These are phyloP conservation scores for Suillus bovinus DNA, from an alignment of 768 basidiomycete species.

Conservation along the genomic window DNA sequence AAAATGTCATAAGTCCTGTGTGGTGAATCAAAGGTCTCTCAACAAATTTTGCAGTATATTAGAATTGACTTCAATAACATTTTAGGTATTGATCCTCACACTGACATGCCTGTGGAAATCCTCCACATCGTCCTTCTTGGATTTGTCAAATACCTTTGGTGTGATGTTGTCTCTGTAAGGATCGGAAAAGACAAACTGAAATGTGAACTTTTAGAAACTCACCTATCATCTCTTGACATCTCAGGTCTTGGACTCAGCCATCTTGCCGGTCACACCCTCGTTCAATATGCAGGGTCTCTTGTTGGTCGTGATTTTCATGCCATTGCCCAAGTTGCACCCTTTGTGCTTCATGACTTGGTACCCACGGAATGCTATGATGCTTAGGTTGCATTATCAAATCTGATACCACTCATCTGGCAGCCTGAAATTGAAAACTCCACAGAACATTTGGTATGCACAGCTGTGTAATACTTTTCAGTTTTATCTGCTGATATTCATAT, in stretches of 20 bases:
- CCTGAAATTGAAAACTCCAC: slow-evolving; percentile 37
- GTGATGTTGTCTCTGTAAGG: slow-evolving; percentile 11
- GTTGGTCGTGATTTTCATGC: slow-evolving; percentile 22
- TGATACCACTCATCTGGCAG: slow-evolving; percentile 42
- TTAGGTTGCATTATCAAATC: slow-evolving; percentile 35
- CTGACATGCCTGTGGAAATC: slow-evolving; percentile 24
- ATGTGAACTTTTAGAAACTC: slow-evolving; percentile 6
- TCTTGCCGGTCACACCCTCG: slow-evolving; percentile 15
- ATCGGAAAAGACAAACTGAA: slow-evolving; percentile 9
- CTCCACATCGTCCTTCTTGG: slow-evolving; percentile 24
- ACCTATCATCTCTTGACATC: slow-evolving; percentile 12
- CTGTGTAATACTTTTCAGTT: slow-evolving; percentile 12
- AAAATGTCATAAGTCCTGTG: slow-evolving; percentile 14
- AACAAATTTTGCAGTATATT: neutral
- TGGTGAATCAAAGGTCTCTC: slow-evolving; percentile 12
- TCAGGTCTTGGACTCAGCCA: slow-evolving; percentile 14
- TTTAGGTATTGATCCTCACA: slow-evolving; percentile 20
- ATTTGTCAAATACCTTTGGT: slow-evolving; percentile 26
- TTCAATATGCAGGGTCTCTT: slow-evolving; percentile 22
- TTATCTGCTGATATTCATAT: slow-evolving; percentile 4
- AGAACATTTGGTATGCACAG: slow-evolving; percentile 29
- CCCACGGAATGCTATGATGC: slow-evolving; percentile 22
- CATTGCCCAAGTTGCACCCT: slow-evolving; percentile 18
- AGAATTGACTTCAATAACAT: neutral
- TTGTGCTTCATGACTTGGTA: slow-evolving; percentile 16